Conservation (phyloP, 176 grass and related monocot genomes). For the Bothriochloa decipiens region DNA sequence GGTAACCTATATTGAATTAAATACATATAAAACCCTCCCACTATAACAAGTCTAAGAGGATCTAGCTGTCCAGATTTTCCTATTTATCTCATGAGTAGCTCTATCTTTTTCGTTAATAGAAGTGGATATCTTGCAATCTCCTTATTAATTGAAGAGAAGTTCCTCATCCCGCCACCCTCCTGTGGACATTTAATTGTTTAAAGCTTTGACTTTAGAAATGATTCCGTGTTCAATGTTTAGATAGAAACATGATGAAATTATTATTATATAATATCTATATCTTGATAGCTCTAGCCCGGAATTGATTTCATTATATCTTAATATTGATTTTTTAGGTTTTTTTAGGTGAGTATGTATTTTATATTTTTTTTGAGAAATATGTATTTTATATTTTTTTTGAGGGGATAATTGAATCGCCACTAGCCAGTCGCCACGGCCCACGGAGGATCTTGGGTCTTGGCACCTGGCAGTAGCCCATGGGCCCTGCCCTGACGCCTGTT, state of each 20-base stretch:
- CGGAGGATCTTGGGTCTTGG: neutral
- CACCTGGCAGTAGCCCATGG: neutral
- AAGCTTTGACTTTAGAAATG: neutral
- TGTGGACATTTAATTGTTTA: neutral
- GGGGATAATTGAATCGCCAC: too few species aligned
- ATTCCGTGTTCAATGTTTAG: neutral
- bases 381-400: too few species aligned
- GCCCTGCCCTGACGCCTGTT: neutral
- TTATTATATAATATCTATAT: neutral
- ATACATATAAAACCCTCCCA: too few species aligned
- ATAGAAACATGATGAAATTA: neutral
- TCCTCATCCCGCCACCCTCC: neutral
- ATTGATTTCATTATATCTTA: neutral
- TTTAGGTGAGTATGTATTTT: too few species aligned
- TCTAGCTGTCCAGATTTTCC: neutral
- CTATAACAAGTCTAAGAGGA: too few species aligned
- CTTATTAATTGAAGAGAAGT: neutral
- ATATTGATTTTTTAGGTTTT: too few species aligned
- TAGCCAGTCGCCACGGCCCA: neutral
- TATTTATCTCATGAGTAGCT: neutral
- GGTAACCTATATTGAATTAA: too few species aligned
- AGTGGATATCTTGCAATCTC: neutral
- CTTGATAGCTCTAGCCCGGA: neutral
- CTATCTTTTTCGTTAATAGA: neutral
- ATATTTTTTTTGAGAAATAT: too few species aligned